Evolutionary conservation across 179 eudicot genomes (phyloP), one percentile per base, ranked within the genome.

Genomic region (Sideroxylon spinosum): DNA sequence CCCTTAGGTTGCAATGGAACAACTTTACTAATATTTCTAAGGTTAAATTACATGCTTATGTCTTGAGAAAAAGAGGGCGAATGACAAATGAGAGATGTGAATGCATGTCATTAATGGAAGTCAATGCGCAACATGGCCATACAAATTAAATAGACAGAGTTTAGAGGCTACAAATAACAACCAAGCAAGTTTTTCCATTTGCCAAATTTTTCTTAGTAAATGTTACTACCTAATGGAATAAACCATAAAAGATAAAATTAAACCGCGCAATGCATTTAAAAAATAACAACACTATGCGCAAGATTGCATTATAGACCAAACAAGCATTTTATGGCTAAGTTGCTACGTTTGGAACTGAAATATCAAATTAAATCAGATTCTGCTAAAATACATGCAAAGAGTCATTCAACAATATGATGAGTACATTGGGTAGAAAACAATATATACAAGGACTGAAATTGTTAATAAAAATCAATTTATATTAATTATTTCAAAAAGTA

Each of bases 31-130:
- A 4, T 37, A 37, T 37, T 37, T 37, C 44, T 37, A 37, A 4
- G 44, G 44, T 3, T 61, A 52, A 52, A 9, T 9, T 10, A 14
- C 56, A 52, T 52, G 16, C 56, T 9, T 52, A 52, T 7, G 16
- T 14, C 16, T 52, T 9, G 52, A 48, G 9, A 55, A 14, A 52
- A 28, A 7, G 62, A n/a, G 53, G 44, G 78, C 67, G 5, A 37
- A 37, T 1, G 44, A 37, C 4, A 3, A 37, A 37, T 37, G 32
- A 66, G 13, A 86, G 78, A 79, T 48, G 71, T 32, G 65, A 48
- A 71, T 53, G 14, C 69, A 65, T 32, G 46, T 16, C 28, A 29
- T 52, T 44, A 59, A 19, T 11, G 11, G 25, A 75, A 9, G 48
- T 25, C 63, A 50, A 6, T 22, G 29, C 28, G 63, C 25, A 32